Conservation (phyloP, 148 eudicot species). For the Chenopodium quinoa region DNA sequence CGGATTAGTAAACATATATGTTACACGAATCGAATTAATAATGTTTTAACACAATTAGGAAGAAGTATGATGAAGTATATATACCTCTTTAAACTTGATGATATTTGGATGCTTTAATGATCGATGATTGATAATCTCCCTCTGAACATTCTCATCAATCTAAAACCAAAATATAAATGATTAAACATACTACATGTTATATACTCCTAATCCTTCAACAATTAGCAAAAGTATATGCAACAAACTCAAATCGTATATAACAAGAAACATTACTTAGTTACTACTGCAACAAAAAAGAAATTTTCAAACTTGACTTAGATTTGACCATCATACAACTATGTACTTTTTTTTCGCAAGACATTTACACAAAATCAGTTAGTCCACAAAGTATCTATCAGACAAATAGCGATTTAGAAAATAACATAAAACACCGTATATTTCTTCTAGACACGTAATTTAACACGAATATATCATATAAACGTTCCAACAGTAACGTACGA, state of each 20-base stretch:
- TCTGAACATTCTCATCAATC: constrained; percentile 80
- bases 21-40: too few relatives aligned
- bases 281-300: not conserved
- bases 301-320: not conserved
- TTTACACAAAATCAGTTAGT: not conserved
- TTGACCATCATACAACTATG: not conserved
- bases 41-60: not conserved
- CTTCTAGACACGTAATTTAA: not conserved
- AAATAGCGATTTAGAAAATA: too few relatives aligned
- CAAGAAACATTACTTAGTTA: not conserved
- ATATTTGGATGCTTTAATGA: constrained; percentile 76
- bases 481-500: too few relatives aligned
- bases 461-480: too few relatives aligned
- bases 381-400: not conserved
- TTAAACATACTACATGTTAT: too few relatives aligned
- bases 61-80: constrained; percentile 5
- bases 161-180: not conserved
- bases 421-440: too few relatives aligned
- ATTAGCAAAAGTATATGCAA: not conserved
- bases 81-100: constrained; percentile 73
- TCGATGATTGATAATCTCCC: constrained; percentile 79
- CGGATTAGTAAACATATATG: too few relatives aligned
- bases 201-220: too few relatives aligned
- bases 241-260: not conserved
- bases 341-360: too few relatives aligned